These are phyloP conservation scores for Didymella arachidicola DNA, from an alignment of 2,329 filamentous ascomycete species.

Conservation along the genomic window DNA sequence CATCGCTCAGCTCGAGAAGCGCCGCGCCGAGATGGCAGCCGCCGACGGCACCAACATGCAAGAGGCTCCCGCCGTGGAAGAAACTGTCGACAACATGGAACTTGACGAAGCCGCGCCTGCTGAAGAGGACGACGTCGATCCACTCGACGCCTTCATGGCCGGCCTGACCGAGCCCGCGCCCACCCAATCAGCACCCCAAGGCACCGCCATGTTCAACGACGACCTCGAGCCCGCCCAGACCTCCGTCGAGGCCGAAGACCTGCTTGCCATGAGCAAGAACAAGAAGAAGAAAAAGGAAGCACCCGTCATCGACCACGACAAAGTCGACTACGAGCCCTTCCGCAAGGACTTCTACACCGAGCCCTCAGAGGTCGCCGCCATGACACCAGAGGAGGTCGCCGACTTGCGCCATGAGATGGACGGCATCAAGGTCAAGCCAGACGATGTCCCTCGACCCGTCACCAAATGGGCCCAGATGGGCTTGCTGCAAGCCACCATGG, in stretches of 20 bases:
- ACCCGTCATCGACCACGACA: slow-evolving; percentile 84
- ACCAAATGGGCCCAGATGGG: slow-evolving; percentile 97
- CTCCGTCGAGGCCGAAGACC: slow-evolving; percentile 66
- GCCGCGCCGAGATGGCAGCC: slow-evolving; percentile 64
- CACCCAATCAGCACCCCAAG: slow-evolving; percentile 66
- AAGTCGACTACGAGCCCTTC: slow-evolving; percentile 84
- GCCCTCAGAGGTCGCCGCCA: slow-evolving; percentile 79
- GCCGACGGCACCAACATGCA: slow-evolving; percentile 55
- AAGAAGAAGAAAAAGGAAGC: slow-evolving; percentile 95
- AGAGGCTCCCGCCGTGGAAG: slow-evolving; percentile 45
- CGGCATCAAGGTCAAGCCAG: slow-evolving; percentile 81
- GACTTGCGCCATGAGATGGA: slow-evolving; percentile 87
- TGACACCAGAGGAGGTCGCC: slow-evolving; percentile 84
- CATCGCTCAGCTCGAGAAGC: slow-evolving; percentile 79
- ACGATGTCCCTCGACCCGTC: slow-evolving; percentile 90
- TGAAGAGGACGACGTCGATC: slow-evolving; percentile 80
- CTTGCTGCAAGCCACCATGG: slow-evolving; percentile 82
- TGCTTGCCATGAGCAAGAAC: slow-evolving; percentile 61
- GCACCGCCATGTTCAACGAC: slow-evolving; percentile 87
- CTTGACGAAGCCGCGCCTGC: slow-evolving; percentile 57
- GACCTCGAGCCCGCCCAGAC: slow-evolving; percentile 74
- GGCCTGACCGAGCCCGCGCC: slow-evolving; percentile 57
- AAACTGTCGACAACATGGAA: slow-evolving; percentile 61
- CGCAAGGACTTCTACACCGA: slow-evolving; percentile 96
- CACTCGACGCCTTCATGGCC: slow-evolving; percentile 97